These are phyloP conservation scores for Euclidium syriacum DNA, from an alignment of 345 rosid genomes.

Conservation along the genomic window DNA sequence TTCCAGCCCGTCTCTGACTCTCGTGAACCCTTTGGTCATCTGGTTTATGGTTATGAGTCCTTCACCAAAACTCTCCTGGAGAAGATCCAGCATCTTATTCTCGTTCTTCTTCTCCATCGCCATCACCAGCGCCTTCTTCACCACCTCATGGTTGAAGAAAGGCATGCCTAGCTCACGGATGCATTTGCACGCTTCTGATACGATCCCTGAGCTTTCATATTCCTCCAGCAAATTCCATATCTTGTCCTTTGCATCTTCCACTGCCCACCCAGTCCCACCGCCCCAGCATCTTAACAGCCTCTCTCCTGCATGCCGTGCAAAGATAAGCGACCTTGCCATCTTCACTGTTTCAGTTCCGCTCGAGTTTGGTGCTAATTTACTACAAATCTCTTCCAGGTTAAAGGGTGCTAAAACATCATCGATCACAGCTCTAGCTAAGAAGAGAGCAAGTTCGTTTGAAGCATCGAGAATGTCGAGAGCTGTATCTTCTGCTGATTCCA, in stretches of 20 bases:
- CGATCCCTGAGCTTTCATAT: constrained; percentile 68
- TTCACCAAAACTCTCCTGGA: constrained; percentile 61
- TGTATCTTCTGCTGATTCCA: constrained; percentile 90
- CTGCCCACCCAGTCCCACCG: constrained; percentile 94
- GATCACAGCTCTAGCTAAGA: constrained; percentile 76
- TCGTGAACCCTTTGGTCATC: constrained; percentile 79
- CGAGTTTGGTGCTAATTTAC: constrained; percentile 55
- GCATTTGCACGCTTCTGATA: constrained; percentile 79
- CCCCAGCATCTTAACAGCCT: constrained; percentile 94
- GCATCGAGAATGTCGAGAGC: constrained; percentile 88
- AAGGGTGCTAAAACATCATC: constrained; percentile 85
- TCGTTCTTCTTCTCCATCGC: constrained; percentile 97
- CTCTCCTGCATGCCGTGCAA: constrained; percentile 94
- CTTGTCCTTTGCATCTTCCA: constrained; percentile 94
- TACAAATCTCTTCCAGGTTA: constrained; percentile 67
- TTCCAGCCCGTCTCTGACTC: constrained; percentile 74
- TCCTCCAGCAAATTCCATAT: constrained; percentile 75
- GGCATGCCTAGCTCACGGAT: constrained; percentile 85
- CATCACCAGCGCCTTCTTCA: constrained; percentile 90
- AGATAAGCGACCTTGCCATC: constrained; percentile 67
- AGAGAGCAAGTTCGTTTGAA: constrained; percentile 68
- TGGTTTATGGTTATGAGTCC: constrained; percentile 79
- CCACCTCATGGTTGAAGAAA: constrained; percentile 89
- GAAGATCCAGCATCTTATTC: constrained; percentile 57
- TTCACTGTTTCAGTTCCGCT: constrained; percentile 74